Evolutionary conservation across 768 basidiomycete species (phyloP), one percentile per base, ranked within the genome.

Genomic region (Austroboletus eburneus): DNA sequence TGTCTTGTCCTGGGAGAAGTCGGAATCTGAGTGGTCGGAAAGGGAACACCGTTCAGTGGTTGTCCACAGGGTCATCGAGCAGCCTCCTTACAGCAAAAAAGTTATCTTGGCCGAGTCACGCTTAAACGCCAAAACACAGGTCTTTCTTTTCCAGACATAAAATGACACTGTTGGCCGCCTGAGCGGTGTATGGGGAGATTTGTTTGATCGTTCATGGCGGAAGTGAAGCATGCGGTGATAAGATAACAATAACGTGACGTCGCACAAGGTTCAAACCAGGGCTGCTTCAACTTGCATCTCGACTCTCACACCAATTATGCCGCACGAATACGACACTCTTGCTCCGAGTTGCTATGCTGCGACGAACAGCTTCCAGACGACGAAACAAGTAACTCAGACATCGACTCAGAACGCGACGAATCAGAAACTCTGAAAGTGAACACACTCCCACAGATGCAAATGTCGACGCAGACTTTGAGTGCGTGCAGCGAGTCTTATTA

Each of bases 301-400:
- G 12, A 27, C 27, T 27, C 27, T 27, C 12, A 27, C 27, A 27
- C 27, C 27, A 12, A 27, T 27, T 27, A 27, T 27, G 27, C 27
- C 27, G 27, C 7, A 27, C 27, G 27, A 27, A 12, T 5, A 27
- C 27, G 27, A 59, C 23, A 34, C 51, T 8, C 64, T 60, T 17
- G 66, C 80, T 33, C 79, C 83, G 78, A 0, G 80, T 83, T 57
- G 83, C 85, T 52, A 79, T 75, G 78, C 75, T 49, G 51, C 71
- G 59, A 22, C 37, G 22, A 55, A 42, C 42, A 14, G 3, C 42
- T 56, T 45, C 9, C 40, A 57, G 55, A 45, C 25, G 50, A 48
- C 16, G 55, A 54, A 23, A 12, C 33, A 12, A 23, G 45, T 21
- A 43, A 35, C 37, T 51, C 48, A 8, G 39, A 34, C 13, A 9